Conservation (phyloP, 164 flowering plant genomes). For the Dillenia suffruticosa region DNA sequence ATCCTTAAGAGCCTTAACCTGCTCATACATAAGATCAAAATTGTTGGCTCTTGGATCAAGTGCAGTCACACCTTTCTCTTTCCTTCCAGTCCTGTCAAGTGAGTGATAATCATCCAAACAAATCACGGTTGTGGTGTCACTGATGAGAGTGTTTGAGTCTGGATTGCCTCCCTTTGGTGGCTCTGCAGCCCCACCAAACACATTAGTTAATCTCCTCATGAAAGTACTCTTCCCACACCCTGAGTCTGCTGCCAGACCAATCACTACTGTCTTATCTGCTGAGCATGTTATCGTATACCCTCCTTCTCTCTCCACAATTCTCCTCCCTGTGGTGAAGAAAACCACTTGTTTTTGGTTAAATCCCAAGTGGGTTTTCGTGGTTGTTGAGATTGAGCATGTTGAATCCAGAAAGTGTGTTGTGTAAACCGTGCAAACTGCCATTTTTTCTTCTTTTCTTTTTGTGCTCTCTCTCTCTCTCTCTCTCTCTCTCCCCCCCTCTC, state of each 20-base stretch:
- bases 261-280: conserved; percentile 68
- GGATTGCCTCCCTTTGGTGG: conserved; percentile 97
- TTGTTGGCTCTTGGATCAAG: conserved; percentile 94
- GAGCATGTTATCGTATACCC: conserved; percentile 48
- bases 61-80: conserved; percentile 90
- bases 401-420: conserved; percentile 54
- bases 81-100: conserved; percentile 87
- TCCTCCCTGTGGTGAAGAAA: conserved; percentile 35
- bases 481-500: no score
- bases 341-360: conserved; percentile 42
- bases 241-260: conserved; percentile 95
- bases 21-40: conserved; percentile 95
- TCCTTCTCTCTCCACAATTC: conserved; percentile 15
- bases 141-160: conserved; percentile 91
- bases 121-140: conserved; percentile 94
- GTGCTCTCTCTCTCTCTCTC: background rate
- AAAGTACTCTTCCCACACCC: conserved; percentile 98
- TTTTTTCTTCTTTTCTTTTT: conserved; percentile 13
- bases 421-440: conserved; percentile 66
- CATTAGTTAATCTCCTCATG: conserved; percentile 95
- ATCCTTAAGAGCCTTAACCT: conserved; percentile 81
- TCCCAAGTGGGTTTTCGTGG: conserved; percentile 46
- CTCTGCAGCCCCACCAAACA: conserved; percentile 95
- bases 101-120: conserved; percentile 96
- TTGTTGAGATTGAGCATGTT: conserved; percentile 42